Conservation (phyloP, 768 basidiomycete species). For the Psilocybe subaeruginosa region DNA sequence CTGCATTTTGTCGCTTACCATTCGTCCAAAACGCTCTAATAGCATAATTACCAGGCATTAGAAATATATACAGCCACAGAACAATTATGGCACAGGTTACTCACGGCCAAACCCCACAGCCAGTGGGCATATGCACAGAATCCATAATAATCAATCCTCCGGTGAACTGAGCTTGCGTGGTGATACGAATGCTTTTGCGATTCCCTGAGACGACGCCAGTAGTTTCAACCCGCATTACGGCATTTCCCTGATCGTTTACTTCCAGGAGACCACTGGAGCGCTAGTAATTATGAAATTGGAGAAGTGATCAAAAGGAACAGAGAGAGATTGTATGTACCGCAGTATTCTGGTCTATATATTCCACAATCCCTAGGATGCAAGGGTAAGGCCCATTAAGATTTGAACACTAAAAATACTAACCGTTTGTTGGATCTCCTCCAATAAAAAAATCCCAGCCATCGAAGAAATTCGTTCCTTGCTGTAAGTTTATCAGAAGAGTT, state of each 20-base stretch:
- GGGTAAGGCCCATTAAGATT: neutral
- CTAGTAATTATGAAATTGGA: constrained; percentile 29
- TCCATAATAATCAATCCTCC: constrained; percentile 81
- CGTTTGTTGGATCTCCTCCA: constrained; percentile 75
- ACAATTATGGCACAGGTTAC: constrained; percentile 22
- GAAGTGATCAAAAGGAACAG: constrained; percentile 1
- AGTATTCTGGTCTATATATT: constrained; percentile 64
- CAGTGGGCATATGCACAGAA: constrained; percentile 86
- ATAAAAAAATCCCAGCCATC: constrained; percentile 80
- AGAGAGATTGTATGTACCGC: constrained; percentile 46
- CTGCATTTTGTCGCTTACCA: constrained; percentile 26
- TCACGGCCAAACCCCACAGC: constrained; percentile 86
- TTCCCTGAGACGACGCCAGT: constrained; percentile 70
- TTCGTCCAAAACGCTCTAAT: constrained; percentile 52
- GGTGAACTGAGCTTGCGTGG: constrained; percentile 59
- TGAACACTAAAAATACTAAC: constrained; percentile 31
- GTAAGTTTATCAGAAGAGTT: constrained; percentile 4
- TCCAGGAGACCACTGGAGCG: constrained; percentile 59
- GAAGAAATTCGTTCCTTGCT: constrained; percentile 78
- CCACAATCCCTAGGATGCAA: constrained; percentile 37
- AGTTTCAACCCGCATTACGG: constrained; percentile 88
- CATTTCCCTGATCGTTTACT: constrained; percentile 73
- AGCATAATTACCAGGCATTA: neutral
- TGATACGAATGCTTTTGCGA: constrained; percentile 81
- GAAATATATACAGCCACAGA: constrained; percentile 20